These are phyloP conservation scores for Alternaria ventricosa DNA, from an alignment of 2,329 filamentous ascomycete species.

Conservation along the genomic window DNA sequence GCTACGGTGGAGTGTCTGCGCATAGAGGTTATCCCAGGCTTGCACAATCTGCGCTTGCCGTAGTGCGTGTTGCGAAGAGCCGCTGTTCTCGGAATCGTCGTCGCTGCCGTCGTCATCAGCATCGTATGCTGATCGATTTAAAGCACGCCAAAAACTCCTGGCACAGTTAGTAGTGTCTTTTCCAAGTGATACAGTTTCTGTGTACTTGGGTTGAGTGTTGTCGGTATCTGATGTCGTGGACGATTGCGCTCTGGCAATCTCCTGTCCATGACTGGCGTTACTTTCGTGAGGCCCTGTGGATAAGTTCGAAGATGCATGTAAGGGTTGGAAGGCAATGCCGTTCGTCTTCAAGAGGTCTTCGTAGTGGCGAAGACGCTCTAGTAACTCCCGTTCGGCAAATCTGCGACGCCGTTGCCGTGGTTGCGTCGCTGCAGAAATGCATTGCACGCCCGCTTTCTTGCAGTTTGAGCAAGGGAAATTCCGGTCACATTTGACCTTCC, in stretches of 20 bases:
- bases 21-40: slow-evolving; percentile 52
- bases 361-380: slow-evolving; percentile 73
- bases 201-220: slow-evolving; percentile 5
- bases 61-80: slow-evolving; percentile 16
- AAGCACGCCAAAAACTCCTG: slow-evolving; percentile 33
- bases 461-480: slow-evolving; percentile 46
- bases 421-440: slow-evolving; percentile 53
- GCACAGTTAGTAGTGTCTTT: slow-evolving; percentile 2
- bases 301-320: slow-evolving; percentile 48
- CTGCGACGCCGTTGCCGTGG: slow-evolving; percentile 65
- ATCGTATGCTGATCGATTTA: slow-evolving; percentile 23
- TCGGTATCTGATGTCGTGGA: not conserved
- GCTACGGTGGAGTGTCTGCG: slow-evolving; percentile 36
- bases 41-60: slow-evolving; percentile 45
- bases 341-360: slow-evolving; percentile 70
- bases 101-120: not conserved
- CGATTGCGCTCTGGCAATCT: not conserved
- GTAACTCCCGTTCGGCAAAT: slow-evolving; percentile 72
- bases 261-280: not conserved
- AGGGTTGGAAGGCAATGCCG: slow-evolving; percentile 71
- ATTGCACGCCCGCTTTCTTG: slow-evolving; percentile 34
- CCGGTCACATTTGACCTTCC: slow-evolving; percentile 50
- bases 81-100: slow-evolving; percentile 7
- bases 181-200: not conserved
- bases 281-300: slow-evolving; percentile 11